Conservation (phyloP, 73 alveolate species). For the Paramecium tetraurelia region DNA sequence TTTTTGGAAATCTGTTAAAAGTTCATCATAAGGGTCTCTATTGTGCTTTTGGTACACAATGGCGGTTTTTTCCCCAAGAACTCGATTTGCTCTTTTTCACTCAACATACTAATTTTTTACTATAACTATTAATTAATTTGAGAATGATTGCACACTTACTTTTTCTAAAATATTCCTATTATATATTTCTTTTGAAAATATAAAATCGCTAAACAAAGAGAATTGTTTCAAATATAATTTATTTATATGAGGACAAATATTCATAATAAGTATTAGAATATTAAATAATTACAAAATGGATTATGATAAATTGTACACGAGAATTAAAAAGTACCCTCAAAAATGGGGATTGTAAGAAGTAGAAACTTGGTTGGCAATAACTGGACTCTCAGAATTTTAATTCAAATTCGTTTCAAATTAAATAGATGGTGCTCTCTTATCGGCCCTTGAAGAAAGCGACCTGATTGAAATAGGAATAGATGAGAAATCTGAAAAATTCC, state of each 20-base stretch:
- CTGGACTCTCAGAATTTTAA: background rate
- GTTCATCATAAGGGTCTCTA: background rate
- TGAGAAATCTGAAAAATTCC: background rate
- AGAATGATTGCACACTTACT: background rate
- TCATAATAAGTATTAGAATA: background rate
- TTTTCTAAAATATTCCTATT: background rate
- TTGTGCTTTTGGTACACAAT: background rate
- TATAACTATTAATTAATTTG: background rate
- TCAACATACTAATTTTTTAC: background rate
- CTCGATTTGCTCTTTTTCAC: background rate
- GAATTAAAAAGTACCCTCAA: background rate
- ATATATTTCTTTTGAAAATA: background rate
- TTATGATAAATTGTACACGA: background rate
- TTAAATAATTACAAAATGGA: background rate
- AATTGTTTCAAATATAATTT: background rate
- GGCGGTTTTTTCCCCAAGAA: background rate
- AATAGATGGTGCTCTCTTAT: background rate
- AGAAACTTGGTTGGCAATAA: background rate
- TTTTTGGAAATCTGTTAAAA: background rate
- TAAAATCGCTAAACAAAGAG: background rate
- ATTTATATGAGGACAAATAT: background rate
- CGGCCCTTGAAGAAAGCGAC: background rate
- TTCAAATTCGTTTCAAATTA: background rate
- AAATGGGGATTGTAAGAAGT: background rate
- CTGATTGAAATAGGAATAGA: background rate